Evolutionary conservation across 2,329 filamentous ascomycete species (phyloP), one percentile per base, ranked within the genome.

Genomic region (Curvularia spicifera): DNA sequence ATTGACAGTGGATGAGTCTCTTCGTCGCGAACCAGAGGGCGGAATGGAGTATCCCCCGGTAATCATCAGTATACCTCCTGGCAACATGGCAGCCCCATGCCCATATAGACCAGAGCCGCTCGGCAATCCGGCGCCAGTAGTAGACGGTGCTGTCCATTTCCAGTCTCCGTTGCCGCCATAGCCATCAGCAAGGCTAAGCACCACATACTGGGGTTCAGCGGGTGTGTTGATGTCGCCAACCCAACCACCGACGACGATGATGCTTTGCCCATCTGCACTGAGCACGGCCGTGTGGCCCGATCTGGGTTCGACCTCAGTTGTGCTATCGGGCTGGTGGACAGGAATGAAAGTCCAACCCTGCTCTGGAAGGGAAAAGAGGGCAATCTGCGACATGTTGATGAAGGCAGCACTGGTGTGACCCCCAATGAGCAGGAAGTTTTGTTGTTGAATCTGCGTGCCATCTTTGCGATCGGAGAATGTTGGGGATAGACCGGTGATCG

Each of bases 321-420:
- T 66, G 6, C 64, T 62, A 4, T 76, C 69, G 10, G 79, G 77
- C 54, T 81, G 79, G 6, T 84, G 79, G n/a, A 93, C 86, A 1
- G 84, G 81, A 26, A 96, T 80, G 73, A 94, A 97, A 28, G 87
- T 89, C 94, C 94, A 98, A 52, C 85, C 89, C 71, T 93, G 88
- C 69, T 96, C 90, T 0, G 94, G 94, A 6, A 97, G 81, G 53
- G 88, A 93, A 82, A 93, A 97, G 1, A 97, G 80, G 0, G 93
- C 94, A 1, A 94, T 86, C 43, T 92, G 91, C 56, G 91, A 96
- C 89, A 96, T 97, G 75, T 97, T 96, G 78, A 97, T 89, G 72
- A 97, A 97, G 0, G 93, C 93, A 15, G 81, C 78, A 66, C 87
- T 82, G 0, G 93, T 96, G 73, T 97, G 93, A 0, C 94, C 94